phyloP scores from a whole-genome alignment of 805 yeast genomes.

The Kluyveromyces dobzhanskii region DNA sequence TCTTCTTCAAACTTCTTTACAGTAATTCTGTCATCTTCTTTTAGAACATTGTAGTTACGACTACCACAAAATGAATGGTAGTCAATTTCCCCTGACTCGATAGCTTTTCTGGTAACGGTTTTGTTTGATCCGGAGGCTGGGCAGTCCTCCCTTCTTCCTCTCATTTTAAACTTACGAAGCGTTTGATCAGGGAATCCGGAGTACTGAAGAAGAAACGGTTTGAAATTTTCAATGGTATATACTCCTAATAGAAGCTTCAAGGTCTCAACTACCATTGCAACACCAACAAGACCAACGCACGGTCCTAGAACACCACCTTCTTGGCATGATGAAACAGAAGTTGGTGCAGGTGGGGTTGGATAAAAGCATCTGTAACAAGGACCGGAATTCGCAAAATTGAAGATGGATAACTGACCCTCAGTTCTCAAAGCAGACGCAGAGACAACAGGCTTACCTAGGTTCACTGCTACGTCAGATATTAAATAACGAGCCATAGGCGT shows the following conservation, averaged over 20 bases:
- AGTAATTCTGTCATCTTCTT: constrained; percentile 38
- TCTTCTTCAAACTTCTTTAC: constrained; percentile 30
- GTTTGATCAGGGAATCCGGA: constrained; percentile 61
- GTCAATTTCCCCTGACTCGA: constrained; percentile 43
- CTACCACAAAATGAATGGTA: constrained; percentile 74
- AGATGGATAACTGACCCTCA: constrained; percentile 81
- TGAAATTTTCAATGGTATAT: constrained; percentile 44
- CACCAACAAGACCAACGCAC: constrained; percentile 88
- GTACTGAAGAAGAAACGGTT: constrained; percentile 62
- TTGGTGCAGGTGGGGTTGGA: constrained; percentile 85
- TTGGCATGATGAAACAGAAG: constrained; percentile 71
- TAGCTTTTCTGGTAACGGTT: constrained; percentile 37
- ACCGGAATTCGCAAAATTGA: constrained; percentile 57
- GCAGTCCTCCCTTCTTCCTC: constrained; percentile 56
- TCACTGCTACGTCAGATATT: constrained; percentile 75
- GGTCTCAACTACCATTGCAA: constrained; percentile 81
- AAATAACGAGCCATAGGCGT: constrained; percentile 82
- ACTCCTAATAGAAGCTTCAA: constrained; percentile 59
- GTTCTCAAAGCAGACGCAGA: constrained; percentile 89
- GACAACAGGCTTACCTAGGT: constrained; percentile 60
- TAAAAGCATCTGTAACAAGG: constrained; percentile 95
- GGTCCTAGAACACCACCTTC: constrained; percentile 96
- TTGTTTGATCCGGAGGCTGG: constrained; percentile 53
- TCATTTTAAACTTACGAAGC: constrained; percentile 69
- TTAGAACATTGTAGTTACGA: constrained; percentile 38